These are phyloP conservation scores for Lasiodiplodia sp. DNA, from an alignment of 2,329 filamentous ascomycete species.

Conservation along the genomic window DNA sequence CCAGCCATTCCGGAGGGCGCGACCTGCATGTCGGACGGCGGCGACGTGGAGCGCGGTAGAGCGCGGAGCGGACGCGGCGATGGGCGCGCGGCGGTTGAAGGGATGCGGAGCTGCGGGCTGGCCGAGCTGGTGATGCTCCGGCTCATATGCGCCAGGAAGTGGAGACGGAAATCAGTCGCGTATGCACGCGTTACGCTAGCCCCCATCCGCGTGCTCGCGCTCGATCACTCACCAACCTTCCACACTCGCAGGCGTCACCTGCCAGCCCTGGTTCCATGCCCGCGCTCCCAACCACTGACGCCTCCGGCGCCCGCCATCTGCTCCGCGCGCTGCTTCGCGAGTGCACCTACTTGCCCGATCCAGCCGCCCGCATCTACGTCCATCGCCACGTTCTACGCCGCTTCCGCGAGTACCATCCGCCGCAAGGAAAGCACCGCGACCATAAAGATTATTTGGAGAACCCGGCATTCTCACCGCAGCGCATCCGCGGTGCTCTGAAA, in stretches of 20 bases:
- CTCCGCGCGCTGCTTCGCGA: constrained; percentile 66
- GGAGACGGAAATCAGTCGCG: constrained; percentile 24
- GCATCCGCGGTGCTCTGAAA: constrained; percentile 16
- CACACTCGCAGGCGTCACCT: background rate
- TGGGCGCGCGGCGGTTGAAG: constrained; percentile 39
- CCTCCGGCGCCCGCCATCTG: constrained; percentile 48
- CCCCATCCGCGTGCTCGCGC: constrained; percentile 19
- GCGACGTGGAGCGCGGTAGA: constrained; percentile 10
- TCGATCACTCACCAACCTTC: background rate
- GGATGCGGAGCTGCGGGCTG: constrained; percentile 38
- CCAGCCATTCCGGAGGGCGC: constrained; percentile 26
- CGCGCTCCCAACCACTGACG: background rate
- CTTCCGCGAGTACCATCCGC: constrained; percentile 55
- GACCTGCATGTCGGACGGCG: constrained; percentile 30
- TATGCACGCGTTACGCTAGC: constrained; percentile 25
- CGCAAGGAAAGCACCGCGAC: background rate
- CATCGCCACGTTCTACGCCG: constrained; percentile 55
- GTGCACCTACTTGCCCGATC: constrained; percentile 67
- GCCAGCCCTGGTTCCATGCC: background rate
- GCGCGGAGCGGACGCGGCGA: constrained; percentile 17
- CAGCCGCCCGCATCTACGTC: constrained; percentile 59
- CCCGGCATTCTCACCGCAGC: constrained; percentile 23
- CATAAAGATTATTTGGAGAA: background rate
- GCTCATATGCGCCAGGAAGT: constrained; percentile 20
- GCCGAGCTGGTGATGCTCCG: constrained; percentile 19